Base-by-base conservation (phyloP, 306 rosid genomes). In the Medicago arabica region DNA sequence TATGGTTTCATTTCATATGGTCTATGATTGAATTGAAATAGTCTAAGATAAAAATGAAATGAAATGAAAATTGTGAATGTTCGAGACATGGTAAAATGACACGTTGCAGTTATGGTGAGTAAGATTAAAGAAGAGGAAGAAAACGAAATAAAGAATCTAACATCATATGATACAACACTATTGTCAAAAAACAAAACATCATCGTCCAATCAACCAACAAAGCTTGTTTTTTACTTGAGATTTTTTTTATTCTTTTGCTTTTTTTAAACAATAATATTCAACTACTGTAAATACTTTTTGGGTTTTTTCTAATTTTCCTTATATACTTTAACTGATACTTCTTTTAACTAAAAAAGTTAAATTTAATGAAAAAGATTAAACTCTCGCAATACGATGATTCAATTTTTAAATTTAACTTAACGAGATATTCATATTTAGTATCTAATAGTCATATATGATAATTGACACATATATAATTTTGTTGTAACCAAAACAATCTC, bases 91-190 rank as follows among this genome's bases (percentile, higher is more conserved):
- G 31, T 59, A 67, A 0, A 12, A 23, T 8, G 82, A 63, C 84
- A 59, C 75, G 80, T 72, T 40, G 65, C 76, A 15, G 65, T 53
- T 53, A 21, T 53, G 53, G 31, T 53, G 43, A 6, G 69, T 5
- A 25, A 54, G 81, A 70, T 61, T 51, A 55, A 69, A 69, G 6
- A 8, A 40, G 81, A 38, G 17, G 15, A 59, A 68, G 23, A n/a
- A 74, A 81, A 81, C 46, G 1, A 61, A 60, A 39, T 12, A 39
- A 46, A 8, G 84, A 68, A 80, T 67, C 74, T 58, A 57, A 21
- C 60, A 11, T 34, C 38, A 34, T 34, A 34, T 34, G 38, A 34
- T 34, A 34, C 38, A 34, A 34, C 7, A 34, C 38, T 34, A 34
- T 34, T 34, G 38, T 34, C 38, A 34, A 34, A 31, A 31, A 34